Conservation (phyloP, 148 eudicot species). For the Nyssa sinensis region DNA sequence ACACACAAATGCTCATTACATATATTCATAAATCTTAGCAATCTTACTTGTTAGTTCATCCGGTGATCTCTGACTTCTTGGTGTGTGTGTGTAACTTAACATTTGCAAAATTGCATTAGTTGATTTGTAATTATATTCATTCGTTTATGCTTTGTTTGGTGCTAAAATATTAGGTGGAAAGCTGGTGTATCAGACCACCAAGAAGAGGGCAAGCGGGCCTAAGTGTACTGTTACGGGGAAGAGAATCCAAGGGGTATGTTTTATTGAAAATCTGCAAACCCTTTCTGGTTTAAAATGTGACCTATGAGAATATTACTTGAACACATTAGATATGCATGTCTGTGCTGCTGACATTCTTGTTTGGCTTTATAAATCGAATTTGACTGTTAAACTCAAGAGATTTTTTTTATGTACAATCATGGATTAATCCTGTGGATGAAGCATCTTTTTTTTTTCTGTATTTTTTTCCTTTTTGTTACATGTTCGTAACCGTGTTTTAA, state of each 20-base stretch:
- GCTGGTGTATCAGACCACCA: slow-evolving; percentile 67
- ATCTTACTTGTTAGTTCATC: not conserved
- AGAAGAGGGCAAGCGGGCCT: slow-evolving; percentile 86
- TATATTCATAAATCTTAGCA: not conserved
- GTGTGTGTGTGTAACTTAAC: not conserved
- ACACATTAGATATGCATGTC: not conserved
- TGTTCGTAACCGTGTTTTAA: no score
- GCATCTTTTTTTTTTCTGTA: no score
- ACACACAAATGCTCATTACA: not conserved
- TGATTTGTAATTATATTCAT: not conserved
- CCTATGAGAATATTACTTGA: no score
- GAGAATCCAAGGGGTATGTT: slow-evolving; percentile 79
- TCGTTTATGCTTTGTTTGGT: not conserved
- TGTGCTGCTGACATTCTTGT: not conserved
- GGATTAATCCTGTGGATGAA: not conserved
- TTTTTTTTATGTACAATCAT: not conserved
- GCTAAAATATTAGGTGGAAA: slow-evolving; percentile 40
- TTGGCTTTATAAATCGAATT: no score
- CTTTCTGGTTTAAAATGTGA: no score
- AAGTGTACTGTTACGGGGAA: slow-evolving; percentile 81
- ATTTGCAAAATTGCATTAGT: not conserved
- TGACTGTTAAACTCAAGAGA: no score
- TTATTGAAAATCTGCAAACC: not conserved
- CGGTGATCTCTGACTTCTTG: not conserved
- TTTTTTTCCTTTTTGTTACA: no score